Evolutionary conservation across 306 rosid species (phyloP), one percentile per base, ranked within the genome.

Genomic region (Quercus suber): DNA sequence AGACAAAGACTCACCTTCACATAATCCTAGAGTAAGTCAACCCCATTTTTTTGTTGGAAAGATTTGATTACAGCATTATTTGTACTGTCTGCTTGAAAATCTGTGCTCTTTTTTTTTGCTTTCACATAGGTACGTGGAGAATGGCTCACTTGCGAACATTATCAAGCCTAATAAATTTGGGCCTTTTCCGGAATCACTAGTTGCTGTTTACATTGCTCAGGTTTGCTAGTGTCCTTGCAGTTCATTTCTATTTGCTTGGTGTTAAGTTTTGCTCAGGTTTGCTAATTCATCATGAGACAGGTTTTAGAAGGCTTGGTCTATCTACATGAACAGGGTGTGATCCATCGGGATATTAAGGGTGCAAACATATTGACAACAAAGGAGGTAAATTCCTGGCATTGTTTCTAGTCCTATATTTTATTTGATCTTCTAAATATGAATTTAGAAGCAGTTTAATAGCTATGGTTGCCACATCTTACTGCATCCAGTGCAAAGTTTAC

Each of bases 91-190:
- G 37, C 55, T 64, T 63, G 71, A 65, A 76, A 63, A 64, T 41
- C 69, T 61, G 35, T 65, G 55, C 80, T 81, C 67, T 71, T 41
- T 78, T 78, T 13, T 30, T 30, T 57, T 41, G 72, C 73, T 57
- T 64, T 78, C 71, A 51, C 77, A 74, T 82, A 95, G 99, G 85
- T 95, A 95, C 52, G 99, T 95, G 82, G 99, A 95, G 87, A 95
- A 95, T 76, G 99, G 99, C 45, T 95, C 99, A 64, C 93, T 95
- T 73, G 99, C 99, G 75, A 95, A 95, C 87, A 95, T 93, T 80
- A 95, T 95, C 78, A 95, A 95, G 94, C 99, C 99, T 82, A 95
- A 95, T 79, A 95, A 95, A 79, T 95, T 95, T 89, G 99, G 99
- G 55, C 99, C 99, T 49, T 95, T 95, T 83, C 99, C 99, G 19